These are phyloP conservation scores for Candida manassasensis DNA, from an alignment of 805 yeast species.

Conservation along the genomic window DNA sequence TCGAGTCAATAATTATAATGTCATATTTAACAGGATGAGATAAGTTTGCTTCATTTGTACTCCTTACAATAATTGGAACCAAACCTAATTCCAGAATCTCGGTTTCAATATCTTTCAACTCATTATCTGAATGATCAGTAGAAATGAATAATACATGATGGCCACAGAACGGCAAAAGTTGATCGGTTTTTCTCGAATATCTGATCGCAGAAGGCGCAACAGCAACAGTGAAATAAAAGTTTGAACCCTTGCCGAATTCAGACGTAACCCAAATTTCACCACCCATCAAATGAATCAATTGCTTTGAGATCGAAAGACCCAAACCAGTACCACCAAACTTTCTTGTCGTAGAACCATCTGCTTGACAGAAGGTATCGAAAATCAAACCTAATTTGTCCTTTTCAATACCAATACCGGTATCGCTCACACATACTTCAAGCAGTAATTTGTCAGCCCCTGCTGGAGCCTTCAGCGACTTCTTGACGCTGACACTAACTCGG, in stretches of 20 bases:
- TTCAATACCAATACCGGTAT: slow-evolving; percentile 87
- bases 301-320: slow-evolving; percentile 83
- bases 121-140: slow-evolving; percentile 52
- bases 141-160: slow-evolving; percentile 70
- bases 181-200: slow-evolving; percentile 61
- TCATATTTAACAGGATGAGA: slow-evolving; percentile 61
- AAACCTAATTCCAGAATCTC: slow-evolving; percentile 54
- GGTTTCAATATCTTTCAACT: slow-evolving; percentile 46
- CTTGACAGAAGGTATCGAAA: slow-evolving; percentile 88
- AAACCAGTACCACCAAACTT: slow-evolving; percentile 92
- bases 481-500: slow-evolving; percentile 71
- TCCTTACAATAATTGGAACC: slow-evolving; percentile 54
- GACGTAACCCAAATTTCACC: slow-evolving; percentile 92
- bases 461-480: slow-evolving; percentile 40
- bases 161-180: slow-evolving; percentile 62
- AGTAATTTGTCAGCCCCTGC: slow-evolving; percentile 36
- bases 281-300: slow-evolving; percentile 85
- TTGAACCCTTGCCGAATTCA: slow-evolving; percentile 73
- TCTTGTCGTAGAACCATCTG: slow-evolving; percentile 90
- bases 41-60: slow-evolving; percentile 54
- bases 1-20: slow-evolving; percentile 75
- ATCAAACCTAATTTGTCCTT: slow-evolving; percentile 79
- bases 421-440: slow-evolving; percentile 81
- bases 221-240: slow-evolving; percentile 74
- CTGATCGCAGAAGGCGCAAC: slow-evolving; percentile 69